Conservation (phyloP, 139 green algal genomes). For the Pedinophyceae sp. region DNA sequence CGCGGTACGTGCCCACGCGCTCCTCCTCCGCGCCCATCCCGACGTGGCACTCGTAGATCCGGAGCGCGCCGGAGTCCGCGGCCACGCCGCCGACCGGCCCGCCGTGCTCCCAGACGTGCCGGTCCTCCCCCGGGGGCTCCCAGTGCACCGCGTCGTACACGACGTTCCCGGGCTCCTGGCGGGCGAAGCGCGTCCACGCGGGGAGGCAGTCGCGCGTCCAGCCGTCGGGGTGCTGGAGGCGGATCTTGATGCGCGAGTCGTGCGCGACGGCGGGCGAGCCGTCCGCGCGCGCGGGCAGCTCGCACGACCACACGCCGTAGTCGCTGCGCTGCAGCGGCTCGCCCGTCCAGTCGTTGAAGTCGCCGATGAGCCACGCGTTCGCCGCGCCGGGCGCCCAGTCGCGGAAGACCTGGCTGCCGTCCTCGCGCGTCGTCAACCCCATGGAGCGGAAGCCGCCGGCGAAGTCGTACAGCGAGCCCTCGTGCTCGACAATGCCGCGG, state of each 20-base stretch:
- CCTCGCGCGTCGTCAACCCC: conserved; percentile 41
- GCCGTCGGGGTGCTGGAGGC: conserved; percentile 40
- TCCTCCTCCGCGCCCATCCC: conserved; percentile 74
- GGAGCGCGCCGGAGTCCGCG: conserved; percentile 28
- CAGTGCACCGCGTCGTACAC: conserved; percentile 88
- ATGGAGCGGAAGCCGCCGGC: conserved; percentile 51
- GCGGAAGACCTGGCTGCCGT: conserved; percentile 43
- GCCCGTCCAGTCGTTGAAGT: conserved; percentile 81
- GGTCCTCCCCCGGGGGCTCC: conserved; percentile 53
- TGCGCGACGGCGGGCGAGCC: conserved; percentile 52
- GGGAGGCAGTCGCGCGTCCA: conserved; percentile 71
- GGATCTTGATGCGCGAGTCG: conserved; percentile 59
- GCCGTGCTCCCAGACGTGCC: conserved; percentile 22
- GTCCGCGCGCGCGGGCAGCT: conserved; percentile 26
- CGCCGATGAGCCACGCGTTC: conserved; percentile 49
- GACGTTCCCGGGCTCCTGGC: conserved; percentile 44
- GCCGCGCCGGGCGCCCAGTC: conserved; percentile 78
- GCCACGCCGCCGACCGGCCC: conserved; percentile 35
- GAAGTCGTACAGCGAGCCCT: conserved; percentile 2
- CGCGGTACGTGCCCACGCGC: conserved; percentile 52
- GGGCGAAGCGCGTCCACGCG: conserved; percentile 70
- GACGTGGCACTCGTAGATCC: conserved; percentile 94
- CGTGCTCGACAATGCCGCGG: too few species aligned
- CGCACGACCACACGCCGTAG: conserved; percentile 63
- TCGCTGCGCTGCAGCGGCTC: conserved; percentile 49